phyloP scores from a whole-genome alignment of 805 yeast species.

The Ogataea nakhonphanomensis region DNA sequence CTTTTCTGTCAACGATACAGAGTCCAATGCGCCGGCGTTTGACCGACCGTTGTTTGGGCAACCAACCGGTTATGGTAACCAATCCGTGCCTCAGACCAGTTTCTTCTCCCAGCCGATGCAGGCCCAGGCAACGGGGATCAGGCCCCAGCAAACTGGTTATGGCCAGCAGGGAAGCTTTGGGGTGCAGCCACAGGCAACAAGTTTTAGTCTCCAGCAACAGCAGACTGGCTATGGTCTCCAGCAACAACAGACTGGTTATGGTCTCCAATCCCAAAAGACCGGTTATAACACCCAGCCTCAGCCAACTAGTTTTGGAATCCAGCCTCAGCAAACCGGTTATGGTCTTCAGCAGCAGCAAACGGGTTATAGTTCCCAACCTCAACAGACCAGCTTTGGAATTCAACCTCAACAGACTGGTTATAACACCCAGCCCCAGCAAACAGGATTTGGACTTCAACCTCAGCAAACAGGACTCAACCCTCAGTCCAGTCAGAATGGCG shows the following conservation, averaged over 20 bases:
- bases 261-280: slow-evolving; percentile 63
- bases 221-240: slow-evolving; percentile 46
- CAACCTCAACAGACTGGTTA: slow-evolving; percentile 68
- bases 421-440: slow-evolving; percentile 3
- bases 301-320: slow-evolving; percentile 7
- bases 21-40: not conserved
- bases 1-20: slow-evolving; percentile 62
- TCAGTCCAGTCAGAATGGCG: not conserved
- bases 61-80: slow-evolving; percentile 9
- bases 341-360: slow-evolving; percentile 7
- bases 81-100: slow-evolving; percentile 5
- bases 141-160: slow-evolving; percentile 26
- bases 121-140: slow-evolving; percentile 29
- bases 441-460: slow-evolving; percentile 4
- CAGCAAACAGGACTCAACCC: slow-evolving; percentile 3
- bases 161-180: slow-evolving; percentile 5
- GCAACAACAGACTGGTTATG: slow-evolving; percentile 10
- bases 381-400: slow-evolving; percentile 27
- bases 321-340: slow-evolving; percentile 6
- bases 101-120: slow-evolving; percentile 1
- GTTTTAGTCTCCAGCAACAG: slow-evolving; percentile 39
- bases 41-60: slow-evolving; percentile 12
- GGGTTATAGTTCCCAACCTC: not conserved
- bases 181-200: not conserved
- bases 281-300: slow-evolving; percentile 34